Evolutionary conservation across 768 basidiomycete species (phyloP), one percentile per base, ranked within the genome.

Genomic region (Lactarius hengduanensis): DNA sequence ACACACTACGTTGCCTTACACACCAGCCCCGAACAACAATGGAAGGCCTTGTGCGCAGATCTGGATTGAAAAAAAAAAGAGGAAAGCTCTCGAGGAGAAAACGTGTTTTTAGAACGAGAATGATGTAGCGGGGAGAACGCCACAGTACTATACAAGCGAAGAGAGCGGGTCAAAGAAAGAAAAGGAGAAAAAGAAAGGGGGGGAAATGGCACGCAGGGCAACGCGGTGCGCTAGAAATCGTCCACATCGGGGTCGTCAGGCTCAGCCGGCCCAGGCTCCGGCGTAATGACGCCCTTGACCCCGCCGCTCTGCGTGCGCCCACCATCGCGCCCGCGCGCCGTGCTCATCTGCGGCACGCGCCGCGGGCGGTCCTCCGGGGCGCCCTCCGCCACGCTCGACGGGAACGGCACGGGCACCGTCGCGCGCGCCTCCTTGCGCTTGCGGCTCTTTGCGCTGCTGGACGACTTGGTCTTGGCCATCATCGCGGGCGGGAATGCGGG

Each of bases 281-380:
- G 66, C 78, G 70, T 83, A 74, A 87, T 75, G 57, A 92, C 81
- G 13, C 88, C 91, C 72, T 85, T 88, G 36, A 93, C 89, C n/a
- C 91, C 91, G 2, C 91, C 91, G 72, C 91, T 93, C 78, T 91
- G 89, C 68, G 91, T 93, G 71, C 91, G 80, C 45, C 91, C 91
- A 3, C 91, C 91, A 75, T 92, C 89, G 64, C 90, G 80, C 57
- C 87, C 91, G 50, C 88, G 83, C 32, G 86, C 83, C 3, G 82
- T 86, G 72, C 90, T 87, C 89, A 92, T 90, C 77, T 88, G 80
- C 65, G 77, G 79, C 69, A 77, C 72, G 40, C 74, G 74, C 72
- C 73, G 61, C 20, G 61, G 55, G 16, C 45, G 43, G 9, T 69
- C 66, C 11, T 64, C 63, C 3, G 20, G 11, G 3, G 26, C 30